Conservation (phyloP, 2,329 filamentous ascomycete species). For the Diaporthe citriasiana region DNA sequence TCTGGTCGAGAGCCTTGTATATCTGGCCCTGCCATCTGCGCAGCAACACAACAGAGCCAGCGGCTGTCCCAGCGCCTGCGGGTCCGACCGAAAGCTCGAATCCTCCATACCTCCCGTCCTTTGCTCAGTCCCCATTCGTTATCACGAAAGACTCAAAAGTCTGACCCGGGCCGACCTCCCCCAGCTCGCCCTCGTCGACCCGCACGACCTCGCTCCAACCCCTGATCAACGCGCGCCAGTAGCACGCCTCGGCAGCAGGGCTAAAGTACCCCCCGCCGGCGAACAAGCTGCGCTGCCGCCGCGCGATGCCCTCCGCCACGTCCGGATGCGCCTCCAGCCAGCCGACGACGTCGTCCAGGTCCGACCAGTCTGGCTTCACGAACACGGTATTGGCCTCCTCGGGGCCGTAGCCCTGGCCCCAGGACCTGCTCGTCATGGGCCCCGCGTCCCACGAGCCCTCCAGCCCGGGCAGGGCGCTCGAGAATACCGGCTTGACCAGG, state of each 20-base stretch:
- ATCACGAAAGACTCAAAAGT: constrained; percentile 58
- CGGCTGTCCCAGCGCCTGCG: background rate
- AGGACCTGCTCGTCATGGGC: constrained; percentile 50
- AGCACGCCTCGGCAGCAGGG: constrained; percentile 66
- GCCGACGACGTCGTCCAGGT: constrained; percentile 60
- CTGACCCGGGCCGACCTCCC: constrained; percentile 50
- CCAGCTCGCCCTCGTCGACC: constrained; percentile 53
- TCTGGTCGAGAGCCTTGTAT: background rate
- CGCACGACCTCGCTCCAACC: constrained; percentile 62
- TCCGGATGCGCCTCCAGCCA: constrained; percentile 61
- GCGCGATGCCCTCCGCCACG: constrained; percentile 62
- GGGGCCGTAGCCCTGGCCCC: constrained; percentile 54
- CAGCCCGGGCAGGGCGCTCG: constrained; percentile 46
- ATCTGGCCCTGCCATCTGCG: background rate
- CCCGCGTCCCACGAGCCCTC: constrained; percentile 42
- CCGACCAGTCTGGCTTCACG: constrained; percentile 65
- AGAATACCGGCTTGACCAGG: constrained; percentile 61
- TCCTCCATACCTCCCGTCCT: background rate
- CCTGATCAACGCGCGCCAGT: constrained; percentile 64
- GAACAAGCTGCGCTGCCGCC: constrained; percentile 60
- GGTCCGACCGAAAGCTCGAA: background rate
- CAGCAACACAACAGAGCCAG: background rate
- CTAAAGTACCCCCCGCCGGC: constrained; percentile 61
- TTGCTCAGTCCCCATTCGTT: constrained; percentile 47
- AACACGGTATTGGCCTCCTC: constrained; percentile 64